These are phyloP conservation scores for Colletotrichum siamense DNA, from an alignment of 2,329 filamentous ascomycete genomes.

Conservation along the genomic window DNA sequence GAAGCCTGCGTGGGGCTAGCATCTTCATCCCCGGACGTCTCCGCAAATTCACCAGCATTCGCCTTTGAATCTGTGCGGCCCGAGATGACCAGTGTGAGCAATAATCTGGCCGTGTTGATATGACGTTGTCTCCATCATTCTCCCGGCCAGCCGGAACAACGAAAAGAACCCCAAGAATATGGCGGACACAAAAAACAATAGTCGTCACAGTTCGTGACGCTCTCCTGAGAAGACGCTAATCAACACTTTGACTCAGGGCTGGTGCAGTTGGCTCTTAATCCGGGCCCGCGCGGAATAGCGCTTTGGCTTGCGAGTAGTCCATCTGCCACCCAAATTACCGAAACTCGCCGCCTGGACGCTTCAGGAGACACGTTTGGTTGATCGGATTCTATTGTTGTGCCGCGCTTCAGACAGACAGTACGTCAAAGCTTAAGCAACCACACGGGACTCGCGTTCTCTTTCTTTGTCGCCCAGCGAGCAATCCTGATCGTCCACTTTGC, in stretches of 20 bases:
- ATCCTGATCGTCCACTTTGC: neutral
- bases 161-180: neutral
- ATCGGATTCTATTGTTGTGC: neutral
- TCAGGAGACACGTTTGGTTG: neutral
- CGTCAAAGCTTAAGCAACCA: slow-evolving; percentile 12
- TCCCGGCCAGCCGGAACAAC: neutral
- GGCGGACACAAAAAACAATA: neutral
- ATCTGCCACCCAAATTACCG: neutral
- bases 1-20: neutral
- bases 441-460: neutral
- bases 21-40: neutral
- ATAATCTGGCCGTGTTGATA: neutral
- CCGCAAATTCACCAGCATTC: neutral
- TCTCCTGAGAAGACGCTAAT: slow-evolving; percentile 5
- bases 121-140: neutral
- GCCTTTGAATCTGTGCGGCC: neutral
- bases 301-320: slow-evolving; percentile 2
- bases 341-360: slow-evolving; percentile 1
- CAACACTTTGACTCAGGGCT: slow-evolving; percentile 6
- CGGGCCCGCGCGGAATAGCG: neutral
- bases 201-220: neutral
- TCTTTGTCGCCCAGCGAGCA: slow-evolving; percentile 1
- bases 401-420: neutral
- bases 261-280: neutral
- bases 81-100: neutral